Evolutionary conservation across 1,284 basidiomycete genomes (phyloP), one percentile per base, ranked within the genome.

Genomic region (Cutaneotrichosporon arboriforme): DNA sequence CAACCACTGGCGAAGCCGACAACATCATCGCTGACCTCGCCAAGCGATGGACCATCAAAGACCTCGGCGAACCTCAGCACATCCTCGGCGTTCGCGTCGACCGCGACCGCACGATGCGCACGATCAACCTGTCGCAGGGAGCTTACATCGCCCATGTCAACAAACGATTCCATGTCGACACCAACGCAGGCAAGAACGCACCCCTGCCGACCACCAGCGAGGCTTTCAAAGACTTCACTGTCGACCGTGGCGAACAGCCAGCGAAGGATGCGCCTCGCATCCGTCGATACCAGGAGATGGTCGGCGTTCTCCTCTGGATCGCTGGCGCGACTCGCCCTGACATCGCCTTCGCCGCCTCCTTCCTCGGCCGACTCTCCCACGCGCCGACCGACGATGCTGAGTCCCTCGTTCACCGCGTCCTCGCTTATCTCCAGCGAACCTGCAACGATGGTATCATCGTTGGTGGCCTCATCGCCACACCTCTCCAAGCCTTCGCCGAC

Each of bases 401-500:
- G 73, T 64, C 66, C 2, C 74, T 75, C 0, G 73, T 73, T 0
- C 72, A 76, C 14, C 67, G 68, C 4, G 67, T 79, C 5, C 62
- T 80, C 0, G 66, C 67, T 0, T 81, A 81, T 57, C 69, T 81
- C 1, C 68, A 18, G 66, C 66, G 26, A 67, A 72, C 41, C 47
- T 52, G 0, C 58, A 65, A 20, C 66, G 65, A n/a, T 53, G 65
- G 0, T 41, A 60, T 8, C 14, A 2, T 8, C 67, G 74, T n/a
- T 70, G 72, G 13, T 73, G 78, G 1, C 40, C 9, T 2, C 23
- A 1, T 8, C 9, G 17, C 23, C 22, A 17, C 14, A 3, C 26
- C 15, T 4, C 21, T 55, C 15, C 3, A 4, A 3, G 40, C 15
- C 12, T 46, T 21, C n/a, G 8, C n/a, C 22, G 54, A 55, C 31